Evolutionary conservation across 176 grass and related monocot genomes (phyloP), one percentile per base, ranked within the genome.

Genomic region (Triticum urartu): DNA sequence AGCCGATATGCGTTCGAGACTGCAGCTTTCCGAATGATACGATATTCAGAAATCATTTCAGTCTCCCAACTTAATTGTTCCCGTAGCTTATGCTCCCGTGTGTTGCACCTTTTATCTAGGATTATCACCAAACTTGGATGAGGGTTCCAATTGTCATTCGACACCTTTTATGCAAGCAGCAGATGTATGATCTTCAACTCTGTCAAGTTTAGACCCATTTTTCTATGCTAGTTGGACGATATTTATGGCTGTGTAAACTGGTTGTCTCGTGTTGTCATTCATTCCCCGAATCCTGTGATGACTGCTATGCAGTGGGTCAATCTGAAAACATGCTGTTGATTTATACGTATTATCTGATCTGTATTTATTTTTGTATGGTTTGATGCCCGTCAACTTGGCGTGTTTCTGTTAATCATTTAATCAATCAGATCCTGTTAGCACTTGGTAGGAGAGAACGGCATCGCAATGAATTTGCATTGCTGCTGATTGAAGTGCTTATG

Each of bases 1-100:
- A 80, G 20, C 9, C 61, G 71, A 78, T 65, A 83, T 92, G 64
- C 54, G 66, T 48, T 78, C 21, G 61, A 61, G 12, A 20, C 43
- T 17, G 50, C 17, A 39, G 32, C 11, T 36, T 71, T 79, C 82
- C 11, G 18, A 61, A 15, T 77, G 47, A 77, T 70, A n/a, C 20
- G 34, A 3, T 70, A 7, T 63, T 22, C 20, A 26, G 34, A 61
- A 52, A 79, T 20, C 14, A 4, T 72, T 6, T 12, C 0, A 0
- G 13, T 64, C 39, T 59, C 34, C 81, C 72, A 28, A 86, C 36
- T n/a, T 38, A 38, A 20, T 11, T 36, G 24, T 67, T 52, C 42
- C 26, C 18, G 64, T 78, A 50, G 61, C 40, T 60, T 38, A 13
- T 84, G 38, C 56, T 80, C 43, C 22, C 9, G n/a, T 64, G 63